Base-by-base conservation (phyloP, 441 rosid species). In the Gossypium schwendimanii region DNA sequence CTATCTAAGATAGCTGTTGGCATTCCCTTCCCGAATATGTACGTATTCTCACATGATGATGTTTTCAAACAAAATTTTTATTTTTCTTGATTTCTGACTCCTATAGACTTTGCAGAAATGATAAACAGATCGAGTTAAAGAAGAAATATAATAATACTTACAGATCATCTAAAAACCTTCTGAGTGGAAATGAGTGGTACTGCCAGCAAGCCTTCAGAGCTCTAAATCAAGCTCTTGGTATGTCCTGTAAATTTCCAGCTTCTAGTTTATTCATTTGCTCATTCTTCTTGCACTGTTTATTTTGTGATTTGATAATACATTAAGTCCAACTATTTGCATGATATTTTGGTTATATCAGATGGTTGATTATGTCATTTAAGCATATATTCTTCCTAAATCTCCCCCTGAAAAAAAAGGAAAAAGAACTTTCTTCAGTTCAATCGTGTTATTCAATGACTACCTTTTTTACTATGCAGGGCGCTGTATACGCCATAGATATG, bases 171-270 rank as follows among this genome's bases (percentile, higher is more conserved):
- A 93, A 91, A 76, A 86, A 81, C 77, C 97, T 96, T 78, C 81
- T 93, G 12, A 86, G 89, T 75, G 99, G 99, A 78, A 93, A 75
- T 72, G 97, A 96, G n/a, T 96, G 99, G 99, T 96, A 96, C 75
- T 93, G 99, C 86, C 85, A 88, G 58, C 99, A 96, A 82, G 98
- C 99, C 49, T 96, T 93, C 74, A 91, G 98, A 73, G 94, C 98
- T 78, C 83, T 93, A 73, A 96, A 96, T 87, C 99, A 96, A 86
- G 98, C 98, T 76, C 87, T 87, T 75, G 99, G 98, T 96, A 87
- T 64, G 73, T 47, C 70, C 28, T 63, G 11, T 63, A 31, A 57
- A 47, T 77, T 53, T 62, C 44, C 69, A 78, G 73, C 50, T 21
- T 70, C 61, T 47, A 65, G 17, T 55, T 50, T 28, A 73, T 52